phyloP scores from a whole-genome alignment of 2,329 filamentous ascomycete genomes.

The Cladosporium sp. region DNA sequence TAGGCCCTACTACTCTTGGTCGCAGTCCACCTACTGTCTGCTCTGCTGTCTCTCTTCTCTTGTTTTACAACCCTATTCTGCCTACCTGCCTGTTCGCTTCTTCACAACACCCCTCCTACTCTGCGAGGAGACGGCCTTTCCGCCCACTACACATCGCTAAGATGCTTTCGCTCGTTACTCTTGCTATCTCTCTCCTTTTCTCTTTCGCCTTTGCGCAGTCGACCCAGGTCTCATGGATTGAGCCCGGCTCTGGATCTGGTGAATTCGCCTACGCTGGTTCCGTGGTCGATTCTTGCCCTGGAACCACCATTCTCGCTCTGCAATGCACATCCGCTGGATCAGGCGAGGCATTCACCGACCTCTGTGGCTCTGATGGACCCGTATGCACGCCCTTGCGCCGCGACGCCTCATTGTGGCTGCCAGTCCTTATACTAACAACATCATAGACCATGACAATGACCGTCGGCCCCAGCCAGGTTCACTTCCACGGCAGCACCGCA shows the following conservation, averaged over 20 bases:
- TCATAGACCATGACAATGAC: conserved; percentile 10
- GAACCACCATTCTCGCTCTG: conserved; percentile 10
- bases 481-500: conserved; percentile 7
- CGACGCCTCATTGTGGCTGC: not conserved
- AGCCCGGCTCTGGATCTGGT: conserved; percentile 7
- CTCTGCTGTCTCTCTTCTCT: conserved; percentile 7
- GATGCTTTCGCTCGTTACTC: conserved; percentile 13
- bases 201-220: conserved; percentile 5
- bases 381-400: not conserved
- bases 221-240: conserved; percentile 8
- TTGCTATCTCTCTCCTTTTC: conserved; percentile 7
- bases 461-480: conserved; percentile 11
- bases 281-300: conserved; percentile 10
- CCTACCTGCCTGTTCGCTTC: conserved; percentile 4
- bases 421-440: not conserved
- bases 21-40: conserved; percentile 2
- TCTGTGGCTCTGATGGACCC: conserved; percentile 7
- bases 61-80: conserved; percentile 3
- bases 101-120: not conserved
- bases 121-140: not conserved
- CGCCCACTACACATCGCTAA: not conserved
- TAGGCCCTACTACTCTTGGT: not conserved
- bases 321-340: conserved; percentile 8
- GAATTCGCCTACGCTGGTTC: conserved; percentile 7
- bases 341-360: not conserved